A percentile compares a stretch with the other conserved stretches of the same genome.
These are phyloP conservation scores for Aureobasidium sp. DNA, from an alignment of 2,329 filamentous ascomycete species.

Conservation along the genomic window DNA sequence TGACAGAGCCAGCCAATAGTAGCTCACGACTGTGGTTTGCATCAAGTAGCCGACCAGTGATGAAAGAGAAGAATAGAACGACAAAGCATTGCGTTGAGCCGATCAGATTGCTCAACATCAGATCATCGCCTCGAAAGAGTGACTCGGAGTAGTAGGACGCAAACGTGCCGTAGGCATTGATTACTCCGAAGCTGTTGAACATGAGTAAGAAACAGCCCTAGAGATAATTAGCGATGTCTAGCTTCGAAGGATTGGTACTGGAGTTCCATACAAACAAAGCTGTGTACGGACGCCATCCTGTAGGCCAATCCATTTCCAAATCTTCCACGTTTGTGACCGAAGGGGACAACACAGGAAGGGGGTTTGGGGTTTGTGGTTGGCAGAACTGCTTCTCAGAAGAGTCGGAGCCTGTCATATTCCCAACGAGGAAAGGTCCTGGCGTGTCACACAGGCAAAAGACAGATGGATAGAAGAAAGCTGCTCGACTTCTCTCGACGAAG, in stretches of 20 bases:
- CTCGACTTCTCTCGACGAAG: not conserved
- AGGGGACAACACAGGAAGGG: not conserved
- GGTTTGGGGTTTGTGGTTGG: not conserved
- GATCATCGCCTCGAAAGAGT: constrained; percentile 31
- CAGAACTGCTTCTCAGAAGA: not conserved
- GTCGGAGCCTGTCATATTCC: not conserved
- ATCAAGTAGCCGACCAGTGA: constrained; percentile 41
- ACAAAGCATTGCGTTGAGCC: constrained; percentile 40
- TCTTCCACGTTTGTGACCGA: not conserved
- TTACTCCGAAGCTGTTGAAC: constrained; percentile 41
- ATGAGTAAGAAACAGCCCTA: constrained; percentile 41
- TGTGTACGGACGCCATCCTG: constrained; percentile 35
- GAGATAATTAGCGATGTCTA: not conserved
- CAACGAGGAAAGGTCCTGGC: not conserved
- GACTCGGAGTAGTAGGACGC: constrained; percentile 40
- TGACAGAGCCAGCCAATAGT: constrained; percentile 32
- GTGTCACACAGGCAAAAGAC: not conserved
- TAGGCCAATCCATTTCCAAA: constrained; percentile 34
- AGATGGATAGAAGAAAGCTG: not conserved
- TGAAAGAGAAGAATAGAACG: constrained; percentile 36
- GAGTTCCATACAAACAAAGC: constrained; percentile 25
- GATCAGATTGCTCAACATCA: constrained; percentile 38
- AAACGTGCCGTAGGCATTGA: constrained; percentile 43
- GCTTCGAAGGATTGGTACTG: too few relatives aligned
- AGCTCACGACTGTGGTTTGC: constrained; percentile 35